Conservation (phyloP, 371 early-diverging fungal species). For the Apophysomyces sp. region DNA sequence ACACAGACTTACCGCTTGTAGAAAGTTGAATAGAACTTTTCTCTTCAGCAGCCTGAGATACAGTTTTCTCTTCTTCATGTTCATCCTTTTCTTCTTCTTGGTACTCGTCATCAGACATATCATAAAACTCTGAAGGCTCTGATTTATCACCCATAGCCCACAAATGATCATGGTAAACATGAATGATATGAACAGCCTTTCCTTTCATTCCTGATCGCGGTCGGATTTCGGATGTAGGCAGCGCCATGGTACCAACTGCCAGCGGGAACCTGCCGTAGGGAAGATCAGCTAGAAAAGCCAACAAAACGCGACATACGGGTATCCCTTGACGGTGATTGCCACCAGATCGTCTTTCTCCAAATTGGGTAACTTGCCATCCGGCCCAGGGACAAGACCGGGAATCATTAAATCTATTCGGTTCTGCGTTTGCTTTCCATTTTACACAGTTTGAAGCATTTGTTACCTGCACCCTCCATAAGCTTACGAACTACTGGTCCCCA, state of each 20-base stretch:
- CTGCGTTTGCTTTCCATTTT: slow-evolving; percentile 10
- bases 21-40: neutral
- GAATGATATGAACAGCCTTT: slow-evolving; percentile 68
- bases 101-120: slow-evolving; percentile 23
- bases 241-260: slow-evolving; percentile 59
- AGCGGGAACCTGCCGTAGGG: slow-evolving; percentile 39
- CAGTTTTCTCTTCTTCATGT: neutral
- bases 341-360: slow-evolving; percentile 52
- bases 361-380: slow-evolving; percentile 43
- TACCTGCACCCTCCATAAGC: slow-evolving; percentile 65
- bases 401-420: slow-evolving; percentile 58
- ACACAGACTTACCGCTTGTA: slow-evolving; percentile 3
- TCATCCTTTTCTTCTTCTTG: slow-evolving; percentile 28
- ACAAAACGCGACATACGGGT: slow-evolving; percentile 29
- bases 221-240: slow-evolving; percentile 44
- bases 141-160: slow-evolving; percentile 70
- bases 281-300: neutral
- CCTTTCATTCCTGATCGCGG: slow-evolving; percentile 64
- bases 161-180: slow-evolving; percentile 65
- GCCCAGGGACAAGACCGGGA: slow-evolving; percentile 55
- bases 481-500: slow-evolving; percentile 61
- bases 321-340: slow-evolving; percentile 53
- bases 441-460: slow-evolving; percentile 10
- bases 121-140: slow-evolving; percentile 48
- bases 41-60: neutral